These are phyloP conservation scores for Podospora comata DNA, from an alignment of 495 filamentous ascomycete species.

Conservation along the genomic window DNA sequence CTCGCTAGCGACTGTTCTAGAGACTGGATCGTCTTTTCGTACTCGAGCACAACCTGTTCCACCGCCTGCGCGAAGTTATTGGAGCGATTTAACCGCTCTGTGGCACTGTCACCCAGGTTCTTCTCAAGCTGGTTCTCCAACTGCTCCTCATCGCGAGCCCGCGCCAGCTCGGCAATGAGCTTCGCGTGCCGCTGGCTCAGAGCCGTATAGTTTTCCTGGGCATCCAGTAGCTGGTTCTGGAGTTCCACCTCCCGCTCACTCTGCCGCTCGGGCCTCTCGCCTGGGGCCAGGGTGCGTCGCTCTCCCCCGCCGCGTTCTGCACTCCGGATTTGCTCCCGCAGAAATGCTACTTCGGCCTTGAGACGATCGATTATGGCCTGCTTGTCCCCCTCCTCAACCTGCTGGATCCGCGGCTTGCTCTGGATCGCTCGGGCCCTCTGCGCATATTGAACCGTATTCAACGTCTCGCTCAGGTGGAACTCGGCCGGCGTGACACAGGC, in stretches of 20 bases:
- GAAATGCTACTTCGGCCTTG: slow-evolving; percentile 88
- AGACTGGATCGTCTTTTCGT: slow-evolving; percentile 96
- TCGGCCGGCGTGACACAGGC: slow-evolving; percentile 96
- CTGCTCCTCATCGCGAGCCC: slow-evolving; percentile 66
- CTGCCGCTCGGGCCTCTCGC: slow-evolving; percentile 74
- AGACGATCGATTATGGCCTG: slow-evolving; percentile 91
- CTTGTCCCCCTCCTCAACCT: slow-evolving; percentile 91
- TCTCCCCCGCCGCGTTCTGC: slow-evolving; percentile 57
- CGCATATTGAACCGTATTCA: slow-evolving; percentile 97
- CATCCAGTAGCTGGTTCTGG: slow-evolving; percentile 88
- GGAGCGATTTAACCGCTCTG: slow-evolving; percentile 86
- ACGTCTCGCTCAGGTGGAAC: slow-evolving; percentile 94
- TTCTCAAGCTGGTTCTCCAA: slow-evolving; percentile 54
- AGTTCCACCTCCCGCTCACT: slow-evolving; percentile 85
- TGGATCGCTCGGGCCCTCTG: slow-evolving; percentile 95
- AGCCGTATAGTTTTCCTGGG: slow-evolving; percentile 91
- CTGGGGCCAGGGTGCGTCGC: slow-evolving; percentile 56
- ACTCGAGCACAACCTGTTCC: slow-evolving; percentile 93
- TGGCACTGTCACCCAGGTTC: slow-evolving; percentile 67
- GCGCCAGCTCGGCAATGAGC: slow-evolving; percentile 90
- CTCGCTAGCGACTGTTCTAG: slow-evolving; percentile 89
- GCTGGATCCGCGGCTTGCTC: slow-evolving; percentile 94
- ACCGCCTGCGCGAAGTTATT: slow-evolving; percentile 93
- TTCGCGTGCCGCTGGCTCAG: slow-evolving; percentile 89
- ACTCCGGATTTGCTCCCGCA: slow-evolving; percentile 87